Evolutionary conservation across 306 rosid species (phyloP), one percentile per base, ranked within the genome.

Genomic region (Dalbergia cultrata): DNA sequence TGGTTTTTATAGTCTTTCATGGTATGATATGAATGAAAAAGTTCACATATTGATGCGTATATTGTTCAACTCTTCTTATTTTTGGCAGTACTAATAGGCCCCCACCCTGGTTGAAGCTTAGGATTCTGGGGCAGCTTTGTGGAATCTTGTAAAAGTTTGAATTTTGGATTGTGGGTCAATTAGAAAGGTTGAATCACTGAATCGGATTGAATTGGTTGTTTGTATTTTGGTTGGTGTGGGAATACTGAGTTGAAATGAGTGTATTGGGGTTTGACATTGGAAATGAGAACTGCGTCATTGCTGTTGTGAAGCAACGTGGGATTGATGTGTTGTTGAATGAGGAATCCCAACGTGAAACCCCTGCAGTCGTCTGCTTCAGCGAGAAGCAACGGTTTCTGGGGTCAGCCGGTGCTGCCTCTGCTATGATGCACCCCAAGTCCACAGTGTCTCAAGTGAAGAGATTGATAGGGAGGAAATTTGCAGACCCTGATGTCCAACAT

Each of bases 201-300:
- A 77, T 70, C 73, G 70, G 74, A 50, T 67, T 77, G 17, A 67
- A 47, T 37, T 67, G n/a, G 81, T 70, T 53, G 34, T 53, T 74
- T 59, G 43, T 69, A 13, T 66, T 49, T 74, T 75, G 26, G 3
- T 49, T 37, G 6, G 75, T 57, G 62, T 10, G 76, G 78, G 50
- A 41, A 58, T 10, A 43, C 13, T 70, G 62, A 83, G 82, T 70
- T 33, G 75, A 78, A 74, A 91, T 93, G 99, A 93, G 94, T 75
- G 97, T 89, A 76, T 92, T 96, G 83, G 99, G 99, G 39, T 90
- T 93, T 88, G 99, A 96, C 84, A 81, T 96, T 81, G 99, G 99
- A 64, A 96, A 96, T 71, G 99, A 93, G 86, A 96, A 93, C 76
- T 96, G 99, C 80, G 99, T 93, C 43, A 87, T 89, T 84, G 97